These are phyloP conservation scores for Ophiostoma angusticollis DNA, from an alignment of 2,329 filamentous ascomycete genomes.

Conservation along the genomic window DNA sequence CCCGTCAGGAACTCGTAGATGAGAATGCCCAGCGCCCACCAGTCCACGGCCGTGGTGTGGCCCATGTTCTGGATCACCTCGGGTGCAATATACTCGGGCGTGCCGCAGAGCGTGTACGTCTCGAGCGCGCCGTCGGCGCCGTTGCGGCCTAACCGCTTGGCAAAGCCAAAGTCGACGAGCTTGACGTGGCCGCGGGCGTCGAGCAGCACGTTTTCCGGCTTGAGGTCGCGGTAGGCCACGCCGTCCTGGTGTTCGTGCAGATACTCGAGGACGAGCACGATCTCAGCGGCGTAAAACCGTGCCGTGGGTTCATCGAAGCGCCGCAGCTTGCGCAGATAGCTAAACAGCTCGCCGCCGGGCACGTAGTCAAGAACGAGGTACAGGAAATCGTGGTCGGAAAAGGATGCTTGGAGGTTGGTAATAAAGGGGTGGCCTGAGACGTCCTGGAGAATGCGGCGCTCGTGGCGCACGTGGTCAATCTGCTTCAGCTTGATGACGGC, in stretches of 20 bases:
- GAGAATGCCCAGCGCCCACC: conserved; percentile 77
- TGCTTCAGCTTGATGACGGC: conserved; percentile 74
- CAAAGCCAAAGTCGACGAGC: conserved; percentile 75
- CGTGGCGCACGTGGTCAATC: conserved; percentile 74
- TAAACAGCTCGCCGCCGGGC: conserved; percentile 74
- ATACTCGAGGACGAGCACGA: conserved; percentile 69
- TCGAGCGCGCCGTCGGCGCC: conserved; percentile 33
- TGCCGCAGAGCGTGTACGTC: conserved; percentile 74
- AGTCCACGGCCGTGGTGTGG: conserved; percentile 64
- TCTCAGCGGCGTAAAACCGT: conserved; percentile 74
- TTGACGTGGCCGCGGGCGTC: conserved; percentile 70
- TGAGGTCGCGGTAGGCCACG: conserved; percentile 69
- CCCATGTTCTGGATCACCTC: conserved; percentile 78
- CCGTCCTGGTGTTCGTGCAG: conserved; percentile 66
- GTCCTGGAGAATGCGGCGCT: conserved; percentile 64
- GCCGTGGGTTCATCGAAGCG: conserved; percentile 68
- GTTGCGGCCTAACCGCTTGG: conserved; percentile 57
- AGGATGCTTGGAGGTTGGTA: conserved; percentile 64
- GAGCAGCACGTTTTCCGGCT: conserved; percentile 71
- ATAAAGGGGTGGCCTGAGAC: conserved; percentile 76
- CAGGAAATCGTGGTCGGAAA: conserved; percentile 64
- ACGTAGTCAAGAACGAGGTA: conserved; percentile 80
- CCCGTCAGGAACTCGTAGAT: conserved; percentile 78
- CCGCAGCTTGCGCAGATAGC: conserved; percentile 62
- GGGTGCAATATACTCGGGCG: conserved; percentile 71